These are phyloP conservation scores for Dicorynia guianensis DNA, from an alignment of 306 rosid species.

Conservation along the genomic window DNA sequence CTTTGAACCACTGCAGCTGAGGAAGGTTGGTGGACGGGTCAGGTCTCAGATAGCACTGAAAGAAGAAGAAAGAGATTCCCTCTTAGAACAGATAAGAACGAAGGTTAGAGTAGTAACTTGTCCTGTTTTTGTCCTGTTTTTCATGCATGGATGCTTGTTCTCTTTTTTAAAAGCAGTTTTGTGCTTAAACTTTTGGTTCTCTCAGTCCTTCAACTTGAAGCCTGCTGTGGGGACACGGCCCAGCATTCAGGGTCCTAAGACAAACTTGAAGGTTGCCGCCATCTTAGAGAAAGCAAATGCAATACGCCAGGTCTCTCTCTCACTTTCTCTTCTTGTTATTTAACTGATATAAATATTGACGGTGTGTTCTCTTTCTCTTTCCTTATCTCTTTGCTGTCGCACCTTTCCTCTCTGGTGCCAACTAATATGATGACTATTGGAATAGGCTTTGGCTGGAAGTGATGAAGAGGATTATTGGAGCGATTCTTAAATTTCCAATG, in stretches of 20 bases:
- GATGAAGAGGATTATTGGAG: constrained; percentile 94
- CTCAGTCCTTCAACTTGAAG: constrained; percentile 94
- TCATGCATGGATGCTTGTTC: constrained; percentile 23
- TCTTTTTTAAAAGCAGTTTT: constrained; percentile 26
- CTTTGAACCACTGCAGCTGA: constrained; percentile 70
- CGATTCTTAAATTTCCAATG: constrained; percentile 58
- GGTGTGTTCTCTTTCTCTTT: neutral
- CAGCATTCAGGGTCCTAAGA: constrained; percentile 74
- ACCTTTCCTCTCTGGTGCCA: neutral
- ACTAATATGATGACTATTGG: constrained; percentile 36
- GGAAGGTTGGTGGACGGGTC: constrained; percentile 80
- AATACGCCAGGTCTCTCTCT: constrained; percentile 85
- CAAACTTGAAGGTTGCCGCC: constrained; percentile 90
- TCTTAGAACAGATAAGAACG: constrained; percentile 83
- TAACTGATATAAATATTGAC: neutral
- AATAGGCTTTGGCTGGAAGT: constrained; percentile 88
- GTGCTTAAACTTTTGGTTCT: constrained; percentile 13
- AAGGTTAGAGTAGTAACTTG: constrained; percentile 66
- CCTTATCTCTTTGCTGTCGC: neutral
- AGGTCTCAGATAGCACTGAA: constrained; percentile 70
- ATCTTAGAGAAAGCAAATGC: constrained; percentile 90
- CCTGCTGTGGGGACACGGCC: constrained; percentile 73
- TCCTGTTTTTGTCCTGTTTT: constrained; percentile 29
- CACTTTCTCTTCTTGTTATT: constrained; percentile 30
- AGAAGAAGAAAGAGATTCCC: constrained; percentile 81